Evolutionary conservation across 768 basidiomycete genomes (phyloP), one percentile per base, ranked within the genome.

Genomic region (Rhodosporidiobolus odoratus): DNA sequence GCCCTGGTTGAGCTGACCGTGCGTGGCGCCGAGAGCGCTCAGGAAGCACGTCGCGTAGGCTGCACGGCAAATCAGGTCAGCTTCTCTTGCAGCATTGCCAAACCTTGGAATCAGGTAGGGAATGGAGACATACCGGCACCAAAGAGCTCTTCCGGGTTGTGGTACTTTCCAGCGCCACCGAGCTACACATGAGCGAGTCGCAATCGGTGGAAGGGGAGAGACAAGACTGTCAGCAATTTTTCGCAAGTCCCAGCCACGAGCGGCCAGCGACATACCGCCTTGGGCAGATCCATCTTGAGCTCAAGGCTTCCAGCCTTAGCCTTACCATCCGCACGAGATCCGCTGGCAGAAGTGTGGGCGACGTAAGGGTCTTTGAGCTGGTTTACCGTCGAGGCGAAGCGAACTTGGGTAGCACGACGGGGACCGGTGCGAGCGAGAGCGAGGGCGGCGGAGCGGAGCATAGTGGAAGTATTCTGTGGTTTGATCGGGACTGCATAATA

Each of bases 81-180:
- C 16, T 19, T 17, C 12, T 16, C 3, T 23, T 1, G 45, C 2
- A 6, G 1, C 21, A 25, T 13, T 13, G 48, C 10, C 19, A 43
- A 43, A 21, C 13, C 43, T n/a, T n/a, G 43, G 23, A 50, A 16
- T 21, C 27, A n/a, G 9, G 17, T 1, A 3, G 13, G 7, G 45
- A 23, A 21, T 7, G 45, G 17, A 0, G 9, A 34, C 43, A 34
- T 10, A 63, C 66, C 76, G 5, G 73, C 60, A 21, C 69, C 76
- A 56, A 75, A 74, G 23, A 77, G 70, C 65, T 74, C 58, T 52
- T 77, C 76, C 3, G 76, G 76, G 69, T 77, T 75, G 57, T 66
- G 65, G 48, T 65, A 48, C 41, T 62, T 62, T n/a, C 69, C 69
- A 8, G 47, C 19, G n/a, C 69, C 69, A n/a, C 69, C 69, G 48